Base-by-base conservation (phyloP, 495 filamentous ascomycete species). In the Physcia stellaris region DNA sequence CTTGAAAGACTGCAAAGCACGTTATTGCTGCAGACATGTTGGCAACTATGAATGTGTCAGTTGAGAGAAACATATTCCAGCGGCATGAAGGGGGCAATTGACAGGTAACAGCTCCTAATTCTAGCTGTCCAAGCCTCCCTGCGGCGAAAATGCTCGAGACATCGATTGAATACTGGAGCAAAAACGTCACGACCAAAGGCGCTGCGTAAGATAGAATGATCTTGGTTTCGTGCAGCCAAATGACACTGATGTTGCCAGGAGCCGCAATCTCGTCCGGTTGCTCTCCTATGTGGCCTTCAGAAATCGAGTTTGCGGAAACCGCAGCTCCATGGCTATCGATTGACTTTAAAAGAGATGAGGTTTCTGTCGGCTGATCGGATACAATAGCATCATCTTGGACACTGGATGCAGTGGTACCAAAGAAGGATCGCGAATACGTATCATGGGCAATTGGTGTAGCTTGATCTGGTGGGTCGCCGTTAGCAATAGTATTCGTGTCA, bases 121-220 rank as follows among this genome's bases (percentile, higher is more conserved):
- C 26, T 13, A 28, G 9, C 26, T 28, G 7, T 7, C 26, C 26
- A 7, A 28, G 26, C 9, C 71, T 66, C 2, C 77, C 77, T 15
- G 77, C 77, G 9, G 75, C 70, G 39, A 85, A 79, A 29, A 85
- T 69, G 49, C 66, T 73, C 2, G 79, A 70, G 37, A 80, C 63
- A 4, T 75, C 81, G 29, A 85, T 64, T 36, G 71, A 75, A 57
- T 83, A 83, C 54, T 85, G 80, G 11, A 85, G 61, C 9, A 81
- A 26, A 49, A 83, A 83, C 0, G 80, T 82, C n/a, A 80, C 44
- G 35, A 80, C 71, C 7, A 85, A 54, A 0, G 76, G 68, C 3
- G 57, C 58, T 0, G 75, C 66, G 46, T 77, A 79, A 48, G 60
- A 63, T 2, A 52, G 51, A 7, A 28, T 7, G 26, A 28, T 7